Evolutionary conservation across 1,139 yeast species (phyloP).

Genomic region (Saccharomycopsis crataegensis): DNA sequence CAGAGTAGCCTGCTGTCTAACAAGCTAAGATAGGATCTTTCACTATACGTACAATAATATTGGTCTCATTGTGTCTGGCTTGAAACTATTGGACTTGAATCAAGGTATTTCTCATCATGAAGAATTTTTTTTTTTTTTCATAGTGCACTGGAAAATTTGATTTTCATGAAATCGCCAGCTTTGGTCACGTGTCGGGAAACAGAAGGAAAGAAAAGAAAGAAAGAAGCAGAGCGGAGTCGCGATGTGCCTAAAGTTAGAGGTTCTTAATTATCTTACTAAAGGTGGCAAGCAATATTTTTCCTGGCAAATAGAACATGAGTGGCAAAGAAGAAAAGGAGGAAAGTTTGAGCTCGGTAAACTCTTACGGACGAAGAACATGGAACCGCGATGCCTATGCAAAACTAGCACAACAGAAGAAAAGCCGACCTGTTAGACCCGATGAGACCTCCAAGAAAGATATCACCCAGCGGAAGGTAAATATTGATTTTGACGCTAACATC

Average conservation of each 20-base stretch:
- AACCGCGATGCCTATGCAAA: conserved; percentile 55
- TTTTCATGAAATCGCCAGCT: not conserved
- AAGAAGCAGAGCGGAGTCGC: conserved; percentile 12
- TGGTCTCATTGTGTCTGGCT: conserved; percentile 38
- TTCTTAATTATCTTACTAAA: not conserved
- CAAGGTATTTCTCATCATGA: not conserved
- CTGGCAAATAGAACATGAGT: not conserved
- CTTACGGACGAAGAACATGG: conserved; percentile 65
- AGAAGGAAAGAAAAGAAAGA: too few species aligned
- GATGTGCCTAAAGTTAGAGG: not conserved
- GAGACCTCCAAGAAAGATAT: conserved; percentile 19
- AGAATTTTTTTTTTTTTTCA: not conserved
- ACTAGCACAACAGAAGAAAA: conserved; percentile 30
- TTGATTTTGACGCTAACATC: conserved; percentile 35
- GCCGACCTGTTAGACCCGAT: not conserved
- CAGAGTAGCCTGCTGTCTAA: not conserved
- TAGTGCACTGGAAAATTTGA: too few species aligned
- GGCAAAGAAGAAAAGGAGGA: not conserved
- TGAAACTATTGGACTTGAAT: not conserved
- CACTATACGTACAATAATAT: conserved; percentile 30
- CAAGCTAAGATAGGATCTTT: not conserved
- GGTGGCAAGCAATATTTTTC: not conserved
- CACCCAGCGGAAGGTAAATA: conserved; percentile 25
- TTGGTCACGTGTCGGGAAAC: not conserved
- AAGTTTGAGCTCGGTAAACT: conserved; percentile 9